Evolutionary conservation across 148 eudicot species (phyloP).

Genomic region (Gaultheria prostrata): DNA sequence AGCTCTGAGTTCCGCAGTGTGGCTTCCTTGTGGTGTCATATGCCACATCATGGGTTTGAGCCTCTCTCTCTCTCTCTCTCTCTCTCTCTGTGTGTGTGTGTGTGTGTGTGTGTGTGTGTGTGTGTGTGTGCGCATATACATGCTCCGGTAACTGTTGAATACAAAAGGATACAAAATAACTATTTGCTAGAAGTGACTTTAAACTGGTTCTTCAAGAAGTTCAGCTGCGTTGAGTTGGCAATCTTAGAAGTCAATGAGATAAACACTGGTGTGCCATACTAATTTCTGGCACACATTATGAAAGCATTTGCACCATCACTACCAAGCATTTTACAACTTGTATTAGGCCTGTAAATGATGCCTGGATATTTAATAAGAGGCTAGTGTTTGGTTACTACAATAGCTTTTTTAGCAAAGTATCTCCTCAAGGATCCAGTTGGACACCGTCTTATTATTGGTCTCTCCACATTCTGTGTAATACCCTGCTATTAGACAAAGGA

Average conservation of each 20-base stretch:
- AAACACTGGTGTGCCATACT: neutral
- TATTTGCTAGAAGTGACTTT: neutral
- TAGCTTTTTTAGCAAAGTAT: neutral
- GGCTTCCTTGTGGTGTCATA: neutral
- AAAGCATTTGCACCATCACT: neutral
- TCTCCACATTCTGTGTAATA: neutral
- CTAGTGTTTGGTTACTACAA: neutral
- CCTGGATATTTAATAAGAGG: neutral
- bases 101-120: too few species aligned
- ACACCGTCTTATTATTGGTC: neutral
- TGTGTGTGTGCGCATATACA: too few species aligned
- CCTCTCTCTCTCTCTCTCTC: neutral
- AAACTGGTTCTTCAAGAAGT: neutral
- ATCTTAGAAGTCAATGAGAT: too few species aligned
- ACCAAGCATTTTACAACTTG: neutral
- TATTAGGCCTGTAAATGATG: neutral
- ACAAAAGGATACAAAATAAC: neutral
- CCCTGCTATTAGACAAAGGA: too few species aligned
- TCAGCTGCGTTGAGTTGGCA: neutral
- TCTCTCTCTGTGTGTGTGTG: too few species aligned
- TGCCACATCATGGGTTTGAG: neutral
- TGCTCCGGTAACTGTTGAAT: neutral
- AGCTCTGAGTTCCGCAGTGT: neutral
- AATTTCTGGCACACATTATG: neutral
- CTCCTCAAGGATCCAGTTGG: neutral